Evolutionary conservation across 176 grass and related monocot species (phyloP).

Genomic region (Alopecurus myosuroides): DNA sequence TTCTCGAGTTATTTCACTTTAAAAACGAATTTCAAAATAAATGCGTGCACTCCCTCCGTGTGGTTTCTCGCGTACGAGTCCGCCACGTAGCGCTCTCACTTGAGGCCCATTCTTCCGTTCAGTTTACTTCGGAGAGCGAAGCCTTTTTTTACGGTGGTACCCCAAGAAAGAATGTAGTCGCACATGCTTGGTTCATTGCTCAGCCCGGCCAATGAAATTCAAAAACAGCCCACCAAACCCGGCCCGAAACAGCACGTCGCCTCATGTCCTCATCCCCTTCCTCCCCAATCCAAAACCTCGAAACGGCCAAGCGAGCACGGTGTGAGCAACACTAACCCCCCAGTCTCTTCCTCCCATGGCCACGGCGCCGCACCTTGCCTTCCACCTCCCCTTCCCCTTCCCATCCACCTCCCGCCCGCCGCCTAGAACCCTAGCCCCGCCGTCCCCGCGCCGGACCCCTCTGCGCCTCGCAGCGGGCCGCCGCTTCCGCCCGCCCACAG

Average conservation of each 20-base stretch:
- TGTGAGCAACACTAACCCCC: neutral
- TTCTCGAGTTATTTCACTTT: too few species aligned
- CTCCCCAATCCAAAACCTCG: constrained; percentile 38
- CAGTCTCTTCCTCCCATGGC: constrained; percentile 31
- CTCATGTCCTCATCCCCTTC: constrained; percentile 13
- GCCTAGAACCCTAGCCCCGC: neutral
- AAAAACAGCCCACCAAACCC: neutral
- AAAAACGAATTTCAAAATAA: too few species aligned
- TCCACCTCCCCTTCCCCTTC: constrained; percentile 40
- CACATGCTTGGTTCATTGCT: neutral
- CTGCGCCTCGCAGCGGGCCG: constrained; percentile 17
- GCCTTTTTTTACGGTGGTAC: too few species aligned
- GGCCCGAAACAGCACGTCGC: neutral
- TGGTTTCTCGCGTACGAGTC: too few species aligned
- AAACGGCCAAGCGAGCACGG: neutral
- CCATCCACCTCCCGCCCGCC: constrained; percentile 29
- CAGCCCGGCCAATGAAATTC: neutral
- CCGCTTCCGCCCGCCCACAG: constrained; percentile 54
- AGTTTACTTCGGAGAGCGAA: too few species aligned
- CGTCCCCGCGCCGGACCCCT: neutral
- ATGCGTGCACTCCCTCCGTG: too few species aligned
- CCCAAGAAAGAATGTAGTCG: too few species aligned
- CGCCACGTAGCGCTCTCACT: too few species aligned
- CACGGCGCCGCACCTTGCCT: constrained; percentile 12
- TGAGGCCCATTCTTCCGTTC: too few species aligned